Percentiles rank a stretch among this genome's conserved stretches.
These are phyloP conservation scores for Fusarium sp. DNA, from an alignment of 2,329 filamentous ascomycete species.

Conservation along the genomic window DNA sequence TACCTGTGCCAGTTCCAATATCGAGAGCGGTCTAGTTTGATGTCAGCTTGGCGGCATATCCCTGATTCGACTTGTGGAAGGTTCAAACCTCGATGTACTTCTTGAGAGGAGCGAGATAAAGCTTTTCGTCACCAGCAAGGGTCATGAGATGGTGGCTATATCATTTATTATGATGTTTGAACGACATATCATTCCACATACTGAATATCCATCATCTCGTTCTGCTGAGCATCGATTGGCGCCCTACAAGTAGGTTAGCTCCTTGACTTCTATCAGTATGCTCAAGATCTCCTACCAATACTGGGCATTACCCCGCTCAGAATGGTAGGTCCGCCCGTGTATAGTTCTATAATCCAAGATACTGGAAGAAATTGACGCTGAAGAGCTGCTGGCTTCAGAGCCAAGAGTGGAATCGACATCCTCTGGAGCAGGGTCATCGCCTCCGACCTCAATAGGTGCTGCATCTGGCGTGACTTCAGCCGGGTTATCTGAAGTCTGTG, in stretches of 20 bases:
- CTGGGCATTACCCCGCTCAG: not conserved
- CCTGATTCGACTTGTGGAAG: accelerated
- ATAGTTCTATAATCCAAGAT: not conserved
- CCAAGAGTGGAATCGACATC: not conserved
- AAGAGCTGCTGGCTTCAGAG: not conserved
- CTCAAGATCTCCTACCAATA: not conserved
- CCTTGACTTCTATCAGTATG: not conserved
- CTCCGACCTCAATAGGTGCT: not conserved
- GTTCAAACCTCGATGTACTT: slow-evolving; percentile 6
- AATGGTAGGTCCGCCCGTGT: not conserved
- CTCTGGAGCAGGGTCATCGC: not conserved
- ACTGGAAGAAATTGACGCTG: not conserved
- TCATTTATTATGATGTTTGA: not conserved
- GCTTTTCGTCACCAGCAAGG: not conserved
- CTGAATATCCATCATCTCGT: slow-evolving; percentile 19
- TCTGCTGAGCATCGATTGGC: slow-evolving; percentile 15
- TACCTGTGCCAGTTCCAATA: slow-evolving; percentile 23
- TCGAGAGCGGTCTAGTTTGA: slow-evolving; percentile 4
- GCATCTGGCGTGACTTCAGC: not conserved
- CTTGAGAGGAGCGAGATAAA: slow-evolving; percentile 2
- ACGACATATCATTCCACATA: not conserved
- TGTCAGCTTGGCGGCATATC: not conserved
- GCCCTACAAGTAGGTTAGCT: not conserved
- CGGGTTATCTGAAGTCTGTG: too few relatives aligned
- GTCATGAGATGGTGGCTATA: slow-evolving; percentile 15